phyloP scores from a whole-genome alignment of 495 filamentous ascomycete species.

The Daldinia vernicosa region DNA sequence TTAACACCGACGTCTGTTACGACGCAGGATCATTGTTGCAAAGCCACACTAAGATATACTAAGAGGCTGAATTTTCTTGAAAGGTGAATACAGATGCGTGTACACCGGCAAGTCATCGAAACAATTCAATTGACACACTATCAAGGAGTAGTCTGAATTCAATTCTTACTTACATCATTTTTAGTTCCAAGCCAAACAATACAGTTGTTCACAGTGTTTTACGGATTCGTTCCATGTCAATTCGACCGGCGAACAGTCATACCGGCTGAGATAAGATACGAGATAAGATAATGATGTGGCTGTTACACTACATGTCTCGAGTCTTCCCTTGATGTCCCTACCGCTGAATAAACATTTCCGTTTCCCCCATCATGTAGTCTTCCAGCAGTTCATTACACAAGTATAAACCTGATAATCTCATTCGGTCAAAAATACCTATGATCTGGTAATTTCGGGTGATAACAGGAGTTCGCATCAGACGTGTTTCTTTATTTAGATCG shows the following conservation, averaged over 20 bases:
- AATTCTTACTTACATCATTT: neutral
- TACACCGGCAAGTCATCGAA: too few relatives aligned
- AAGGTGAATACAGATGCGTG: neutral
- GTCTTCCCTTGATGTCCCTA: too few relatives aligned
- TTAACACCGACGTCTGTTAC: neutral
- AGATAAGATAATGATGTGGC: constrained; percentile 20
- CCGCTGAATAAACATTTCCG: too few relatives aligned
- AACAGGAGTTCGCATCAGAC: neutral
- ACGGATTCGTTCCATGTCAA: neutral
- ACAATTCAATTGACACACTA: neutral
- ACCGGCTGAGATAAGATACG: constrained; percentile 18
- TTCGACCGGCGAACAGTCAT: neutral
- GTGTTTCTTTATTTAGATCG: neutral
- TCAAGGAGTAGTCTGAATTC: neutral
- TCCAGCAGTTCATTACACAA: neutral
- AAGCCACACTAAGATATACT: constrained; percentile 6
- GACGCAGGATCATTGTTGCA: neutral
- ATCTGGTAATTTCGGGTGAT: neutral
- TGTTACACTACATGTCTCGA: constrained; percentile 9
- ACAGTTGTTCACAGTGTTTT: neutral
- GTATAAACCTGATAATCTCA: neutral
- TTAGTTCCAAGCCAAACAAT: neutral
- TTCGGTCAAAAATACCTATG: neutral
- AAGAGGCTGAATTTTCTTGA: neutral
- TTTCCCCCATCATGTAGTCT: neutral